Evolutionary conservation across 1,139 yeast genomes (phyloP).

Genomic region (Debaryomycetaceae sp.): DNA sequence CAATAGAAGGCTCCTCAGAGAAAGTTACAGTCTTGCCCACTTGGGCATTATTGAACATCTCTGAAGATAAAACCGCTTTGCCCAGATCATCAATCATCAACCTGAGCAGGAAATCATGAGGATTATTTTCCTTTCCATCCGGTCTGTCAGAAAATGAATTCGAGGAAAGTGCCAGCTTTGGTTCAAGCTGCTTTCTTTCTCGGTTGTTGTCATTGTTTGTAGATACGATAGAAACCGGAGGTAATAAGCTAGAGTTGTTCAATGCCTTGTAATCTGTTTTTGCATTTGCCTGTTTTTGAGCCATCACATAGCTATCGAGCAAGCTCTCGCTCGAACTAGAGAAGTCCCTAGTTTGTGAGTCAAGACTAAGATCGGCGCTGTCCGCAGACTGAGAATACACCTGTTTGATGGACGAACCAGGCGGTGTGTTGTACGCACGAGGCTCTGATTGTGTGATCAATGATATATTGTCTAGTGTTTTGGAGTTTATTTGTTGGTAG

Average conservation of each 20-base stretch:
- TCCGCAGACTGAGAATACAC: background rate
- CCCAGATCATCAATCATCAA: slow-evolving; percentile 45
- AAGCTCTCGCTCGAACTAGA: background rate
- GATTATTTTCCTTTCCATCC: background rate
- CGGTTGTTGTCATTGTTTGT: slow-evolving; percentile 3
- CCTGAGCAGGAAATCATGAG: slow-evolving; percentile 30
- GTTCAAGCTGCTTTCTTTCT: background rate
- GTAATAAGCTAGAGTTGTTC: slow-evolving; percentile 23
- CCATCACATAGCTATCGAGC: background rate
- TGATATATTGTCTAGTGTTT: slow-evolving; percentile 36
- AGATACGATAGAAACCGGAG: slow-evolving; percentile 24
- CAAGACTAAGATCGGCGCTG: background rate
- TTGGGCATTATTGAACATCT: slow-evolving; percentile 12
- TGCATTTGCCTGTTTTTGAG: background rate
- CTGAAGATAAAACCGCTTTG: slow-evolving; percentile 39
- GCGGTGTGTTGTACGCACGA: slow-evolving; percentile 16
- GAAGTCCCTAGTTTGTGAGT: background rate
- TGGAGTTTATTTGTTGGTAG: slow-evolving; percentile 25
- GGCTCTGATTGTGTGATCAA: slow-evolving; percentile 19
- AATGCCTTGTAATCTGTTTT: background rate
- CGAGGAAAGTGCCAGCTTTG: background rate
- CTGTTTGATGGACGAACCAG: slow-evolving; percentile 15
- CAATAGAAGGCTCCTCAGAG: background rate
- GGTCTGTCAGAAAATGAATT: background rate
- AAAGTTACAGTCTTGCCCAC: background rate